These are phyloP conservation scores for sweet orange (Citrus sinensis) DNA, from an alignment of 345 rosid genomes.

Conservation along the genomic window DNA sequence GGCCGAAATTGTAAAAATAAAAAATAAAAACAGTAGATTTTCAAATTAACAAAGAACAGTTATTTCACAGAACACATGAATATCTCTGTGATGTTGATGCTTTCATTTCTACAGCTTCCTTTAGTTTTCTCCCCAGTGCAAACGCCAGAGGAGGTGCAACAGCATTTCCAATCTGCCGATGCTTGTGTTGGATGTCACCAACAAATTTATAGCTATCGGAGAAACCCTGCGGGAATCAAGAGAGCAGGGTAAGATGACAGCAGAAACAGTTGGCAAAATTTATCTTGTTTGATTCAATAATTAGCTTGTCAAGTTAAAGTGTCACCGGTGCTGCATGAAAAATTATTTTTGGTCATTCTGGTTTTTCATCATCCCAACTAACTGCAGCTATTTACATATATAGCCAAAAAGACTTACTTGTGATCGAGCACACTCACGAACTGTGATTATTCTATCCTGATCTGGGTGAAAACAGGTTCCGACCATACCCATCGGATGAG, in stretches of 20 bases:
- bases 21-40: too few relatives aligned
- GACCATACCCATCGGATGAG: conserved; percentile 95
- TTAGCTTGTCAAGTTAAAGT: not conserved
- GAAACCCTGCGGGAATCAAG: conserved; percentile 36
- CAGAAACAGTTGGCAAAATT: not conserved
- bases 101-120: conserved; percentile 36
- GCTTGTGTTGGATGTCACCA: conserved; percentile 53
- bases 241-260: not conserved
- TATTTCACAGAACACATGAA: not conserved
- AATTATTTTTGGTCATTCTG: not conserved
- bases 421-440: conserved; percentile 90
- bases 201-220: conserved; percentile 40
- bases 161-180: conserved; percentile 61
- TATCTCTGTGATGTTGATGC: not conserved
- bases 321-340: not conserved
- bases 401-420: conserved; percentile 42
- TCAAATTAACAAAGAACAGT: too few relatives aligned
- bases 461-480: conserved; percentile 96
- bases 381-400: not conserved
- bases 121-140: conserved; percentile 48
- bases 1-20: too few relatives aligned
- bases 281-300: not conserved
- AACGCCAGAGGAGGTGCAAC: conserved; percentile 61
- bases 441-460: conserved; percentile 76
- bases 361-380: not conserved